phyloP scores from a whole-genome alignment of 108 stramenopile genomes.

The Skeletonema menzelii region DNA sequence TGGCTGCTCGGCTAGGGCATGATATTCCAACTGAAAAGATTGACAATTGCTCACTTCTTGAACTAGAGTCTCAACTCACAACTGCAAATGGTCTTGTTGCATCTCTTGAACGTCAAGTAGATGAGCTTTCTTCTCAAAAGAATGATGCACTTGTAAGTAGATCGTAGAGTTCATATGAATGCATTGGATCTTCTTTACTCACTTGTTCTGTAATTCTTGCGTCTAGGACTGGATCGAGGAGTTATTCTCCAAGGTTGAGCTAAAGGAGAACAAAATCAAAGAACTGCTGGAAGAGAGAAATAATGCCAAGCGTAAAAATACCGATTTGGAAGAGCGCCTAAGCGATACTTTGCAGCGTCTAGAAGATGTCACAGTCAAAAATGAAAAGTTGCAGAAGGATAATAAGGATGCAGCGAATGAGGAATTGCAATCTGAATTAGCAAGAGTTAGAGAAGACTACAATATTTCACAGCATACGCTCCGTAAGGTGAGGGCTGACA shows the following conservation, averaged over 20 bases:
- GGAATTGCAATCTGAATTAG: background rate
- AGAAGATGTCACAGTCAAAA: background rate
- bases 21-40: background rate
- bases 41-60: background rate
- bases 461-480: conserved; percentile 1
- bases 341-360: conserved; percentile 9
- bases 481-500: conserved; percentile 5
- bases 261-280: conserved; percentile 22
- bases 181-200: background rate
- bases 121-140: conserved; percentile 39
- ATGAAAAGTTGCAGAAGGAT: background rate
- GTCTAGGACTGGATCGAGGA: conserved; percentile 44
- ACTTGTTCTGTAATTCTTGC: background rate
- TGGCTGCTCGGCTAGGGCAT: background rate
- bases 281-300: conserved; percentile 17
- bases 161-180: background rate
- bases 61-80: conserved; percentile 23
- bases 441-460: background rate
- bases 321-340: conserved; percentile 6
- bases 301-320: background rate
- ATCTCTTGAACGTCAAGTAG: conserved; percentile 28
- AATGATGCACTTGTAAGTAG: conserved; percentile 39
- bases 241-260: conserved; percentile 35
- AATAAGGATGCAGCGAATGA: conserved; percentile 3
- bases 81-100: conserved; percentile 36